phyloP scores from a whole-genome alignment of 176 grass and related monocot genomes.

The Oryza meridionalis region DNA sequence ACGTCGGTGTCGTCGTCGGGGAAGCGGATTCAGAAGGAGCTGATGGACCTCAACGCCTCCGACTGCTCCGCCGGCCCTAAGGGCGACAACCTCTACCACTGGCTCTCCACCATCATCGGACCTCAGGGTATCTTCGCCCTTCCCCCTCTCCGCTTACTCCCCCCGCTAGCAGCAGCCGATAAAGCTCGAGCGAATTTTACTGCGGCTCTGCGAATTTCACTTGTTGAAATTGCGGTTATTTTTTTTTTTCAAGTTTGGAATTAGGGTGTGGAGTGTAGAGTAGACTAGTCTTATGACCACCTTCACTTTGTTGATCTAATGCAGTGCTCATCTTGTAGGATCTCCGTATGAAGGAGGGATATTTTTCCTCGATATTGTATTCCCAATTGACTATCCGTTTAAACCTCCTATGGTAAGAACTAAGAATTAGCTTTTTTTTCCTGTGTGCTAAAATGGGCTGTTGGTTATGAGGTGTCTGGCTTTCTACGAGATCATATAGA shows the following conservation, averaged over 20 bases:
- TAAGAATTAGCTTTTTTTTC: conserved; percentile 34
- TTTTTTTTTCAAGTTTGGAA: not conserved
- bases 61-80: conserved; percentile 81
- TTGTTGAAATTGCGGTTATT: not conserved
- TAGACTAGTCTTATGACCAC: not conserved
- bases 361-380: conserved; percentile 89
- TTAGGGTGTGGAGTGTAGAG: not conserved
- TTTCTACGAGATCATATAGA: not conserved
- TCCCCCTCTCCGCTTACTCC: not conserved
- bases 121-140: conserved; percentile 51
- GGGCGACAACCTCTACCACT: conserved; percentile 89
- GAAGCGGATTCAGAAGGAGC: conserved; percentile 90
- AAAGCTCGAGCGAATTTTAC: conserved; percentile 24
- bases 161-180: not conserved
- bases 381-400: conserved; percentile 87
- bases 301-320: not conserved
- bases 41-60: conserved; percentile 71
- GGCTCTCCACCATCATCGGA: conserved; percentile 90
- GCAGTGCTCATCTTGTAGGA: conserved; percentile 43
- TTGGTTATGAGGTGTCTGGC: conserved; percentile 1
- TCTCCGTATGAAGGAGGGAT: conserved; percentile 93
- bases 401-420: conserved; percentile 70
- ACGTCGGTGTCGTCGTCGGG: conserved; percentile 76
- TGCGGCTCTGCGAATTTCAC: not conserved
- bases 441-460: not conserved